Evolutionary conservation across 2,329 filamentous ascomycete genomes (phyloP), one percentile per base, ranked within the genome.

Genomic region (Phyllosticta paracitricarpa): DNA sequence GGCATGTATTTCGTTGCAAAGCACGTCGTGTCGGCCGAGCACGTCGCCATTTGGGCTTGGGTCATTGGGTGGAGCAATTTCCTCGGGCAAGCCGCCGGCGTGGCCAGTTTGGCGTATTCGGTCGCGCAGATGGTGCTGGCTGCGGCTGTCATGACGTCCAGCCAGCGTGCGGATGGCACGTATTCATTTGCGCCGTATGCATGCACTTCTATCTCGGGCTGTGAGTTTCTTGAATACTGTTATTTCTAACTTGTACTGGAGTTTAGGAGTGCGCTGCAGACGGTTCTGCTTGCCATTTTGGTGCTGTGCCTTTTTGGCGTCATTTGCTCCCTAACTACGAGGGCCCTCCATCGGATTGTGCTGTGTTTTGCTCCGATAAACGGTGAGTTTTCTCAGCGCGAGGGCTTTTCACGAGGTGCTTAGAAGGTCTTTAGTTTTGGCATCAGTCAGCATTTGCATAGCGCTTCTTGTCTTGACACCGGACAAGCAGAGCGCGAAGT

Each of bases 1-100:
- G 84, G 84, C 2, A 86, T 87, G 83, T 87, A 87, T 70, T 87
- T 86, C 69, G 83, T 86, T 35, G 85, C 83, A 9, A 86, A 86
- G 66, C 81, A 84, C 68, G 83, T 87, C 35, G 83, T 86, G 1
- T 84, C 84, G 8, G 73, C 77, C 17, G 78, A 84, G 61, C 80
- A 85, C 68, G 82, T 85, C 30, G 81, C 84, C 1, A 79, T 85
- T 12, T 86, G 83, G 77, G 80, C 83, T 0, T 87, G 84, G 84
- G 76, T 86, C 53, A 83, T 86, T 61, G 84, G 84, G n/a, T 86
- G 84, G 84, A 84, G 82, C 68, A 87, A 87, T 65, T 79, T 87
- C 33, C 76, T 87, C 0, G 84, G 84, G 7, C 84, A 87, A 70
- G 84, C 83, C 7, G 82, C 82, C 12, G 84, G 84, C 48, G 83